phyloP scores from a whole-genome alignment of 2,329 filamentous ascomycete genomes.

The Trichoderma cornu-damae region DNA sequence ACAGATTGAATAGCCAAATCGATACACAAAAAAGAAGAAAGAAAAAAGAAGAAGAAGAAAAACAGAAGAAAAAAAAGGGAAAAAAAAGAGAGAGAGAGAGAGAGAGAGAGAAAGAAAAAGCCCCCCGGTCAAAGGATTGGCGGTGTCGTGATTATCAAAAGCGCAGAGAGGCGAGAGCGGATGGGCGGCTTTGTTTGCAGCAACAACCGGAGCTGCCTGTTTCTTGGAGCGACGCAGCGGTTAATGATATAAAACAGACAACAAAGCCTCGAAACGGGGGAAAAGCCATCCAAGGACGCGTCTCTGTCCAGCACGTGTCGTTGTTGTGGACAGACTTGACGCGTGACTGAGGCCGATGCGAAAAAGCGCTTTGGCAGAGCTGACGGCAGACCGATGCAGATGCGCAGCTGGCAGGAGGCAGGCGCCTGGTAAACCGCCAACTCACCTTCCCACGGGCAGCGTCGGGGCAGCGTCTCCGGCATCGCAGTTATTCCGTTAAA shows the following conservation, averaged over 20 bases:
- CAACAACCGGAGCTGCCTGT: background rate
- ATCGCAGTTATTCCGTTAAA: constrained; percentile 5
- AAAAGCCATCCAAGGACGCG: background rate
- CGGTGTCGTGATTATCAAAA: background rate
- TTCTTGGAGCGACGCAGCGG: background rate
- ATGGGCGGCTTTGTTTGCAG: background rate
- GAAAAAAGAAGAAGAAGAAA: no score
- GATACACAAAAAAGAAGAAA: no score
- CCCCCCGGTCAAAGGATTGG: background rate
- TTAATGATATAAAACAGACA: background rate
- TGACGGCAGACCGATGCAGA: background rate
- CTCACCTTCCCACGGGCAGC: background rate
- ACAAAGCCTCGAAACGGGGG: background rate
- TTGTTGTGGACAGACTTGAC: background rate
- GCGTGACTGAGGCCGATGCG: background rate
- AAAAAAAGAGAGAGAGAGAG: no score
- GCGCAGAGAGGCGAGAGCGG: no score
- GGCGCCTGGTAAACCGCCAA: background rate
- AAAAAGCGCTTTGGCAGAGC: background rate
- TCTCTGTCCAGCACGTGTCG: constrained; percentile 1
- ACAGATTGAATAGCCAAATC: no score
- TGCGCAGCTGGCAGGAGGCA: background rate
- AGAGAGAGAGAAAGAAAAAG: background rate
- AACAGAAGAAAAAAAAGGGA: background rate
- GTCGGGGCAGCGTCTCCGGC: background rate